Conservation (phyloP, 192 early-diverging fungal genomes). For the Coemansia sp. region DNA sequence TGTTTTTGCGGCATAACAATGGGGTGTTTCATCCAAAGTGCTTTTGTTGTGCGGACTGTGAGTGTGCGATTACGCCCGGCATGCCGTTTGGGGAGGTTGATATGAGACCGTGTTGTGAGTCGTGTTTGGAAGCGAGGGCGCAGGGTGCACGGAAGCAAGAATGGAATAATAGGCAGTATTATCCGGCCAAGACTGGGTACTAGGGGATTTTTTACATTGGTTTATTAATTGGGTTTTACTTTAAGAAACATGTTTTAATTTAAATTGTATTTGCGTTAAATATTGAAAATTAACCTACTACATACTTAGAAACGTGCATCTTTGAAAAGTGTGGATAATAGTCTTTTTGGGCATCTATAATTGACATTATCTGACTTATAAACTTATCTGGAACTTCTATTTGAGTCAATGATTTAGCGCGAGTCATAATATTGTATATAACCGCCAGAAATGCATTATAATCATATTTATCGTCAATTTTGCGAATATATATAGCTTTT, state of each 20-base stretch:
- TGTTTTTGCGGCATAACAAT: conserved; percentile 46
- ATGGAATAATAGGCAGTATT: not conserved
- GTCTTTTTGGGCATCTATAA: not conserved
- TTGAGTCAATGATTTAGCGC: not conserved
- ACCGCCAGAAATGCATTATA: not conserved
- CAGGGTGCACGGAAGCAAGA: conserved; percentile 7
- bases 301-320: not conserved
- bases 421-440: not conserved
- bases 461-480: not conserved
- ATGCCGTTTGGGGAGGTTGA: conserved; percentile 58
- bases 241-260: too few species aligned
- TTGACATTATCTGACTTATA: not conserved
- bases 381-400: not conserved
- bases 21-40: conserved; percentile 50
- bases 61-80: conserved; percentile 45
- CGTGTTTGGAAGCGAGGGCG: conserved; percentile 39
- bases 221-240: too few species aligned
- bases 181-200: conserved; percentile 6
- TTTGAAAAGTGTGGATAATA: not conserved
- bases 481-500: not conserved
- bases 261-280: too few species aligned
- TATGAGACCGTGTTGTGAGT: conserved; percentile 44
- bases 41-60: conserved; percentile 52
- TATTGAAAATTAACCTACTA: too few species aligned
- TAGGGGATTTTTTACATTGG: not conserved